These are phyloP conservation scores for Pseudoturritis turrita DNA, from an alignment of 345 rosid genomes.

Conservation along the genomic window DNA sequence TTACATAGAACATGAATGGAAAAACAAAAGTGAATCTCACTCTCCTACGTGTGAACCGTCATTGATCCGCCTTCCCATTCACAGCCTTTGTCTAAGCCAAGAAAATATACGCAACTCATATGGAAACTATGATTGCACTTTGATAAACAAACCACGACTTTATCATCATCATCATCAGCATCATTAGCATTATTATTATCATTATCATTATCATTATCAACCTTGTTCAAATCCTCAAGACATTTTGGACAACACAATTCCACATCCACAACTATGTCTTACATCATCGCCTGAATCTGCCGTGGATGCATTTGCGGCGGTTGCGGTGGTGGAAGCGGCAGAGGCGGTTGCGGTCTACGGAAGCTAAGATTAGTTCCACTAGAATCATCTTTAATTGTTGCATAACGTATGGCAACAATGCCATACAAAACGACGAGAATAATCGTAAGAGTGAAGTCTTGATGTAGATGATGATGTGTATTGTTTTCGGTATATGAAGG, in stretches of 20 bases:
- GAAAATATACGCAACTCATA: background rate
- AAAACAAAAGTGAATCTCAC: no score
- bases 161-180: background rate
- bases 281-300: background rate
- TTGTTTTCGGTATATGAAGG: background rate
- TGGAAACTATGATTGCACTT: constrained; percentile 3
- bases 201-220: background rate
- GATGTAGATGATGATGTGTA: background rate
- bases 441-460: background rate
- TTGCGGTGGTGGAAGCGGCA: background rate
- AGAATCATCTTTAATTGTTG: background rate
- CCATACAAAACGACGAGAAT: constrained; percentile 7
- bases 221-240: constrained; percentile 9
- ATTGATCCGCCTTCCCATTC: no score
- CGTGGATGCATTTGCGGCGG: background rate
- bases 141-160: background rate
- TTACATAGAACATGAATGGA: no score
- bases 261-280: background rate
- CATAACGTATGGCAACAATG: background rate
- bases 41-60: no score
- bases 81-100: background rate
- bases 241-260: constrained; percentile 12
- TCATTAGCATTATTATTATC: background rate
- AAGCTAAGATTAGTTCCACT: background rate
- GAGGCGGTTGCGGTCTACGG: background rate